These are phyloP conservation scores for Blastobotrys muscicola DNA, from an alignment of 805 yeast species.

Conservation along the genomic window DNA sequence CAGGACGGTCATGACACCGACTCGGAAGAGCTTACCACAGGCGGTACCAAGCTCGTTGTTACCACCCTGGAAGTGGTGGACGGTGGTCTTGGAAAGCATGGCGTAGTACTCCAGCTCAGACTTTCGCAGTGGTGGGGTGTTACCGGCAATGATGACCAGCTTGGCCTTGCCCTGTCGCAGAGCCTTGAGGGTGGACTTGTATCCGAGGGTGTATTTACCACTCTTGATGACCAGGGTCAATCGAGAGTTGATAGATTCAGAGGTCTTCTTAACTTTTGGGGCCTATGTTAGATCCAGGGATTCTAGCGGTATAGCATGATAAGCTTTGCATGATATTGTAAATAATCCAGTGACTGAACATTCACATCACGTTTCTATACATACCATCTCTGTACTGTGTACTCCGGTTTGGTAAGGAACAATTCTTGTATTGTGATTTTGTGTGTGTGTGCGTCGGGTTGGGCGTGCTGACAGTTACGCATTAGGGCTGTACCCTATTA, in stretches of 20 bases:
- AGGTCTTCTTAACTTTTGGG: slow-evolving; percentile 84
- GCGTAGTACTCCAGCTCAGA: slow-evolving; percentile 99
- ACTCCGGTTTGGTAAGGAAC: slow-evolving; percentile 68
- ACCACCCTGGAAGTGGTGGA: slow-evolving; percentile 99
- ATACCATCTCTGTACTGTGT: slow-evolving; percentile 97
- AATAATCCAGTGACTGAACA: not conserved
- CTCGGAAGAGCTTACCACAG: slow-evolving; percentile 99
- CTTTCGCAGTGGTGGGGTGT: slow-evolving; percentile 99
- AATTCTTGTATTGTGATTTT: slow-evolving; percentile 1
- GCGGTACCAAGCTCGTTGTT: slow-evolving; percentile 99
- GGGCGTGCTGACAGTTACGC: not conserved
- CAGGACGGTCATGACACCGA: slow-evolving; percentile 89
- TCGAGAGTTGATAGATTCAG: slow-evolving; percentile 95
- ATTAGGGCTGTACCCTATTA: not conserved
- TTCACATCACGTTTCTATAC: slow-evolving; percentile 39
- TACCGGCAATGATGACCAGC: slow-evolving; percentile 95
- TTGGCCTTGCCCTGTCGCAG: slow-evolving; percentile 98
- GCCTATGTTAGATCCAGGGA: slow-evolving; percentile 44
- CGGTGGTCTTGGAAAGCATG: slow-evolving; percentile 94
- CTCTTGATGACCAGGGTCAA: slow-evolving; percentile 97
- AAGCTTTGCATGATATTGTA: not conserved
- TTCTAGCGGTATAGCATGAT: not conserved
- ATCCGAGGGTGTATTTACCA: slow-evolving; percentile 99
- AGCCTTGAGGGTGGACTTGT: slow-evolving; percentile 97
- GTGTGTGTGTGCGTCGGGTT: not conserved